Base-by-base conservation (phyloP, 2,329 filamentous ascomycete genomes). In the Alternaria burnsii region DNA sequence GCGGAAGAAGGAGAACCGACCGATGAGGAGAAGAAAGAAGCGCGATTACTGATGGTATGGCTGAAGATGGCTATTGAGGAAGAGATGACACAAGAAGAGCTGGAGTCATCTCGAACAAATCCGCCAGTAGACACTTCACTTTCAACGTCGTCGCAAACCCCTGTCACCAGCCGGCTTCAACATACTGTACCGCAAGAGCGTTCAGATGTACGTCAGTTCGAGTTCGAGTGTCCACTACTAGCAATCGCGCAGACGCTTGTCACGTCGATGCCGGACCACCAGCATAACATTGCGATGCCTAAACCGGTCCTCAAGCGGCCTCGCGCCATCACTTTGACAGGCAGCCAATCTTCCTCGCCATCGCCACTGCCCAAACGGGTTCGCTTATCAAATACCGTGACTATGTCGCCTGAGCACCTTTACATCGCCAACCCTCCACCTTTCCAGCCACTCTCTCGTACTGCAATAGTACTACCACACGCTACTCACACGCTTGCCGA, bases 241-340 rank as follows among this genome's bases (percentile, higher is more conserved):
- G 8, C 22, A 26, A 5, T 32, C 9, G 30, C 24, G n/a, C 22
- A 28, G 18, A 24, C 34, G 11, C 24, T 43, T 30, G 22, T 32
- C 8, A 55, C 32, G 3, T 34, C 52, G 18, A 22, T 22, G 20
- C 26, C 22, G 3, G 4, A 14, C 24, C 14, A 24, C 32, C 7
- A 24, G 16, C 52, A 41, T 20, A 16, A 24, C 3, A 5, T 14
- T 12, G 22, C 43, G 14, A 46, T 51, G 4, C 53, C 43, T 3
- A 57, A 52, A 30, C 59, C 57, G 5, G 62, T 62, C 16, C 51
- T 63, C 46, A 63, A 67, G 52, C 61, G 59, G 30, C 57, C 61
- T 18, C 41, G 24, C 36, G 32, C 42, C 26, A 20, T 12, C 22
- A 42, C 6, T 32, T 20, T 46, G 28, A 32, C 48, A 22, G 28